Evolutionary conservation across 257 asterid species (phyloP), one percentile per base, ranked within the genome.

Genomic region (Eustoma russellianum): DNA sequence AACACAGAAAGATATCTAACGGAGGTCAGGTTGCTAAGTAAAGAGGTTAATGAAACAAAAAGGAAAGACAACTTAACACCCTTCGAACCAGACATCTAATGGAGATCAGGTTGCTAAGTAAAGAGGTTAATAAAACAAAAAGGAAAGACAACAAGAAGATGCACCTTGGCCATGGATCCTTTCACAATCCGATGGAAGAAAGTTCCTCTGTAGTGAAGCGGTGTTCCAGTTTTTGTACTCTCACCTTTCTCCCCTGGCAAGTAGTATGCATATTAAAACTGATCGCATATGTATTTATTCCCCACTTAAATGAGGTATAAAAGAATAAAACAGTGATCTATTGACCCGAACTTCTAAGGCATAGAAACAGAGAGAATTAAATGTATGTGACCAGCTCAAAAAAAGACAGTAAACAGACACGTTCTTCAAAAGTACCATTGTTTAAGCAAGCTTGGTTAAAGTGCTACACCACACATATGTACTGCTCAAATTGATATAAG

Each of bases 181-280:
- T 76, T 89, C 62, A 73, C 54, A 66, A 92, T 81, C 33, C 79
- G 83, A 57, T 92, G 97, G 70, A 92, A 79, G 75, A 92, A 92
- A 38, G 99, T 88, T 66, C 99, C 99, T 75, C 83, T 92, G 63
- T 88, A 92, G 56, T 92, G 97, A 52, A 88, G 70, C 5, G 97
- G 95, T 67, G 67, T 88, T 77, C 89, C 93, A 47, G 83, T 76
- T 77, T 76, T 88, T 30, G 56, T 34, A 68, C 95, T 83, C 50
- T 65, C 68, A 63, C 99, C 99, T 74, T 82, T 88, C 71, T 92
- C 99, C 56, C 99, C 99, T 92, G 86, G 40, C 30, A 24, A 24
- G 30, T 24, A 24, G 30, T 24, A 53, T 17, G 66, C 43, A 38
- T 24, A 38, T 38, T 8, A 38, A 38, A 11, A 38, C 7, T 38